Percentiles rank a stretch among this genome's conserved stretches.
These are phyloP conservation scores for Eimeria maxima DNA, from an alignment of 169 alveolate genomes.

Conservation along the genomic window DNA sequence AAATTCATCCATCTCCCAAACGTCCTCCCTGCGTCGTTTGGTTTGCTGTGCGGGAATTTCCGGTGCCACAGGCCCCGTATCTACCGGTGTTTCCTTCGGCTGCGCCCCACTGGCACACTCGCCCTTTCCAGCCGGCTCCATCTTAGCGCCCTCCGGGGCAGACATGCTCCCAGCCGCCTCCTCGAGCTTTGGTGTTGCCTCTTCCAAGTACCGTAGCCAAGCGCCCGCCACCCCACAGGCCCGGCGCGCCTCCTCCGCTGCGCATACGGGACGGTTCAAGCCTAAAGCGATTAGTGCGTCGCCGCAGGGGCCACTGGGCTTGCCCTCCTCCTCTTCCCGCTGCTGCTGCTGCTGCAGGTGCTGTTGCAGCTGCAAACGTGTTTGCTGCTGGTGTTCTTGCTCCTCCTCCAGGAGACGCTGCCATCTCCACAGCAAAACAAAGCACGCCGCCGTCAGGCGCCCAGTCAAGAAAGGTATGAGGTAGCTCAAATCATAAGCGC, in stretches of 20 bases:
- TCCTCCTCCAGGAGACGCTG: constrained; percentile 61
- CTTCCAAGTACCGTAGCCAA: constrained; percentile 60
- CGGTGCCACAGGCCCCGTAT: neutral
- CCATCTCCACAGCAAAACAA: constrained; percentile 72
- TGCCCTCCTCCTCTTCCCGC: constrained; percentile 16
- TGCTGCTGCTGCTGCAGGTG: constrained; percentile 10
- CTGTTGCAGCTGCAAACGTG: constrained; percentile 40
- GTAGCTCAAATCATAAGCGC: constrained; percentile 73
- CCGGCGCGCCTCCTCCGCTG: constrained; percentile 74
- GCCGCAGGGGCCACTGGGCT: neutral
- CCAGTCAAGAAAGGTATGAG: constrained; percentile 77
- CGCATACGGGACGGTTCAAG: constrained; percentile 42
- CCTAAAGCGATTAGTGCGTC: constrained; percentile 14
- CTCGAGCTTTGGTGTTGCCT: neutral
- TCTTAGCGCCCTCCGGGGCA: constrained; percentile 11
- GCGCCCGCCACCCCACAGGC: constrained; percentile 80
- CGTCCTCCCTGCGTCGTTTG: constrained; percentile 66
- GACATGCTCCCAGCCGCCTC: neutral
- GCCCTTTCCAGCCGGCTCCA: neutral
- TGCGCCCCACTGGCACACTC: neutral
- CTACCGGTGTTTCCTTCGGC: neutral
- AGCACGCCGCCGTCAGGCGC: constrained; percentile 76
- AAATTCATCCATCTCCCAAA: constrained; percentile 75
- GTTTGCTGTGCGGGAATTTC: neutral
- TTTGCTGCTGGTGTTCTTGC: constrained; percentile 55